Conservation (phyloP, 441 rosid species). For the Populus hybrid region DNA sequence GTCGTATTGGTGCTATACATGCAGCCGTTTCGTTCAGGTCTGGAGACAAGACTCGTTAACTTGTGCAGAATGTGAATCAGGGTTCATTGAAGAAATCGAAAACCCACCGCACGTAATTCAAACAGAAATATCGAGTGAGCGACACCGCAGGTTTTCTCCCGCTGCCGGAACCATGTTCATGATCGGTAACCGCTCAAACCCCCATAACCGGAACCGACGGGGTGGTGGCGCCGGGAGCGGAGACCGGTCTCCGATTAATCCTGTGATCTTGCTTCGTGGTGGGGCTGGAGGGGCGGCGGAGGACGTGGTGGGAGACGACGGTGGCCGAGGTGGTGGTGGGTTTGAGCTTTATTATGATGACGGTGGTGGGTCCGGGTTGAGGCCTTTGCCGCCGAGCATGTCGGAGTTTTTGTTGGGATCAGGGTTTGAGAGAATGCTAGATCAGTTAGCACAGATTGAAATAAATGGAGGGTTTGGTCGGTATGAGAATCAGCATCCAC, state of each 20-base stretch:
- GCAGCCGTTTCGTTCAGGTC: conserved; percentile 64
- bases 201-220: conserved; percentile 16
- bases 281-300: conserved; percentile 20
- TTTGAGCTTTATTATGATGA: conserved; percentile 84
- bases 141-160: not conserved
- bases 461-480: conserved; percentile 52
- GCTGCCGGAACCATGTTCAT: conserved; percentile 37
- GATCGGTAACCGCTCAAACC: conserved; percentile 24
- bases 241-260: conserved; percentile 66
- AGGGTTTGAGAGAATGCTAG: conserved; percentile 69
- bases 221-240: conserved; percentile 46
- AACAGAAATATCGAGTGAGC: not conserved
- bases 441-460: conserved; percentile 74
- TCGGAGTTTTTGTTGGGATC: conserved; percentile 78
- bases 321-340: conserved; percentile 34
- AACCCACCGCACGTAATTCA: conserved; percentile 14
- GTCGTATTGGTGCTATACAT: conserved; percentile 79
- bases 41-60: conserved; percentile 41
- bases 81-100: conserved; percentile 71
- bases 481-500: conserved; percentile 45
- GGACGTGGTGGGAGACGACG: conserved; percentile 15
- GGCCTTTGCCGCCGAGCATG: conserved; percentile 67
- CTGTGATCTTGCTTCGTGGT: conserved; percentile 71
- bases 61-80: conserved; percentile 79
- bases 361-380: conserved; percentile 70